A percentile compares a stretch with the other conserved stretches of the same genome.
These are phyloP conservation scores for Pseudozyma hubeiensis DNA, from an alignment of 1,284 basidiomycete species.

Conservation along the genomic window DNA sequence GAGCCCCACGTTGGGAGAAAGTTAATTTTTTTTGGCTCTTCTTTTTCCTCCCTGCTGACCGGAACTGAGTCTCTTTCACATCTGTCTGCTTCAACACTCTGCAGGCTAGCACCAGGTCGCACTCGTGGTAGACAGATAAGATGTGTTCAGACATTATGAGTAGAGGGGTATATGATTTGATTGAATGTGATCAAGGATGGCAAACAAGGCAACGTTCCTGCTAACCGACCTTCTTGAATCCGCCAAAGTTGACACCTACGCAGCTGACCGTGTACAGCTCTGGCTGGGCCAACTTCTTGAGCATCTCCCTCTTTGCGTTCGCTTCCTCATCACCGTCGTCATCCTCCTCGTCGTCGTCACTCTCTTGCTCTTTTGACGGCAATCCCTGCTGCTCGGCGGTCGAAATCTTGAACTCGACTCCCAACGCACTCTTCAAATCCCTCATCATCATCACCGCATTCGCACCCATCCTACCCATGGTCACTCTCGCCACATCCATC, in stretches of 20 bases:
- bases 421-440: conserved; percentile 84
- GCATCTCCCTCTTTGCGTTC: conserved; percentile 14
- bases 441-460: conserved; percentile 87
- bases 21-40: conserved; percentile 8
- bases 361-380: conserved; percentile 8
- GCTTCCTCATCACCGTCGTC: conserved; percentile 32
- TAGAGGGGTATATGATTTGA: neutral
- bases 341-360: neutral
- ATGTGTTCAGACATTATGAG: neutral
- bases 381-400: conserved; percentile 4
- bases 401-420: conserved; percentile 74
- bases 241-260: conserved; percentile 62
- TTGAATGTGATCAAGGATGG: too few species aligned
- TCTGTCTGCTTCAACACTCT: too few species aligned
- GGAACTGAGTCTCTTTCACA: neutral
- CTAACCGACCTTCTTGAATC: conserved; percentile 55
- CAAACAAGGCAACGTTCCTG: too few species aligned
- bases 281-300: conserved; percentile 14
- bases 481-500: conserved; percentile 91
- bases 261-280: conserved; percentile 55
- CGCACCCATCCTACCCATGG: conserved; percentile 81
- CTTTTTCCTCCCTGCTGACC: neutral
- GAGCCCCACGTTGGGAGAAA: conserved; percentile 67
- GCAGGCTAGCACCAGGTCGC: too few species aligned
- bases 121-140: neutral